These are phyloP conservation scores for Erythrophleum ivorense DNA, from an alignment of 331 rosid species.

Conservation along the genomic window DNA sequence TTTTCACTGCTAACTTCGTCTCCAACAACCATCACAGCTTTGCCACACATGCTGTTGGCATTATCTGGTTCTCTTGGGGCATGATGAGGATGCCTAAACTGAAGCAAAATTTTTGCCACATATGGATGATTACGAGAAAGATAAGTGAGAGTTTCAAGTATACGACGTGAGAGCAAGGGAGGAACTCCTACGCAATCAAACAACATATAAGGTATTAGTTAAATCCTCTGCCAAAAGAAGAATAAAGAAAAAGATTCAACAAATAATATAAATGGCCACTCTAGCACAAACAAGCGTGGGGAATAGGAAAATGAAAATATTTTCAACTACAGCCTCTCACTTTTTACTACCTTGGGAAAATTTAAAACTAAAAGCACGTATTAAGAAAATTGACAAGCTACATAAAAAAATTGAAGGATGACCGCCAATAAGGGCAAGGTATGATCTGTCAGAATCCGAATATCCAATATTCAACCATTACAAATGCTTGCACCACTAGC, in stretches of 20 bases:
- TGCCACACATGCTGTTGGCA: conserved; percentile 58
- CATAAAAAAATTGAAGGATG: neutral
- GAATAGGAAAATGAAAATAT: conserved; percentile 8
- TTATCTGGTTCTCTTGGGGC: conserved; percentile 55
- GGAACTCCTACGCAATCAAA: conserved; percentile 78
- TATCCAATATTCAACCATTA: neutral
- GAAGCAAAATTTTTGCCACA: conserved; percentile 84
- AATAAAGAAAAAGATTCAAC: neutral
- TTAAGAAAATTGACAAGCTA: conserved; percentile 3
- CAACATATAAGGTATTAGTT: conserved; percentile 21
- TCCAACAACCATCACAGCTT: conserved; percentile 87
- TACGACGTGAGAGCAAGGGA: conserved; percentile 92
- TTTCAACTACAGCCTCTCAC: neutral
- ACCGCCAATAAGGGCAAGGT: neutral
- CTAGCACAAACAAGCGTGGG: neutral
- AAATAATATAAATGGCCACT: conserved; percentile 6
- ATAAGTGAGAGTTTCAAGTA: conserved; percentile 92
- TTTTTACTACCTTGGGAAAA: neutral
- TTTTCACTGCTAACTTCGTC: conserved; percentile 46
- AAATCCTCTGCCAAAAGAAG: neutral
- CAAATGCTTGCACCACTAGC: neutral
- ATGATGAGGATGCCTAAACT: conserved; percentile 59
- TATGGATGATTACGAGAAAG: conserved; percentile 92
- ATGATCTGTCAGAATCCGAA: neutral
- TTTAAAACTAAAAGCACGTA: neutral